These are phyloP conservation scores for Aspergillus conjunctus DNA, from an alignment of 495 filamentous ascomycete species.

Conservation along the genomic window DNA sequence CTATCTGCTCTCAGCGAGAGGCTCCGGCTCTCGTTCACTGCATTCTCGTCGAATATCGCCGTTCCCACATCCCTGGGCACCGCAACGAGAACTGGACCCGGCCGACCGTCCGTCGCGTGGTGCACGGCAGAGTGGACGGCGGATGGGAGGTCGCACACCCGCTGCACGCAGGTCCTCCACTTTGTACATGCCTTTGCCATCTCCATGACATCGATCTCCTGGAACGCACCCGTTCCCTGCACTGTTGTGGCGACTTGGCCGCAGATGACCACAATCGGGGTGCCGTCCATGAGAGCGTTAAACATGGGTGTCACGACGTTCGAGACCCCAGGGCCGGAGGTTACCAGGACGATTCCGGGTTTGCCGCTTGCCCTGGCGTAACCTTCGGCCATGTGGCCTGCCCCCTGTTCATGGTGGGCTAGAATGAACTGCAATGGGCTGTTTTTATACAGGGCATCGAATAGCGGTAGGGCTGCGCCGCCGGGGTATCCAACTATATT, in stretches of 20 bases:
- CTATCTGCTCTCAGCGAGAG: not conserved
- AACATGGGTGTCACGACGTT: slow-evolving; percentile 67
- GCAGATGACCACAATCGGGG: slow-evolving; percentile 62
- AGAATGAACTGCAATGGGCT: slow-evolving; percentile 63
- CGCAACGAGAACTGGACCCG: slow-evolving; percentile 63
- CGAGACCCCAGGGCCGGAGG: slow-evolving; percentile 64
- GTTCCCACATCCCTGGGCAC: slow-evolving; percentile 61
- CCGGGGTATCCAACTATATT: slow-evolving; percentile 47
- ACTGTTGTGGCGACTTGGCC: slow-evolving; percentile 59
- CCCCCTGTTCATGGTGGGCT: slow-evolving; percentile 64
- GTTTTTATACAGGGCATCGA: slow-evolving; percentile 66
- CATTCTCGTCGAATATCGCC: slow-evolving; percentile 44
- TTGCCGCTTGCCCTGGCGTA: slow-evolving; percentile 63
- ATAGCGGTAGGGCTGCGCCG: slow-evolving; percentile 53
- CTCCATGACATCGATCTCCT: slow-evolving; percentile 63
- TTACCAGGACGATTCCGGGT: slow-evolving; percentile 63
- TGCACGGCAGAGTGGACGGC: slow-evolving; percentile 64
- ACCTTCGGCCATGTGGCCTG: slow-evolving; percentile 68
- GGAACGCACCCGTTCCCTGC: slow-evolving; percentile 64
- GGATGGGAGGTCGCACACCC: slow-evolving; percentile 58
- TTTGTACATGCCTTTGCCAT: slow-evolving; percentile 64
- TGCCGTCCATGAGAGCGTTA: slow-evolving; percentile 63
- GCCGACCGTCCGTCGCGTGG: slow-evolving; percentile 59
- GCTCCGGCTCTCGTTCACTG: not conserved
- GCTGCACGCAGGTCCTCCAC: slow-evolving; percentile 64